Base-by-base conservation (phyloP, 345 rosid species). In the Pistacia vera region DNA sequence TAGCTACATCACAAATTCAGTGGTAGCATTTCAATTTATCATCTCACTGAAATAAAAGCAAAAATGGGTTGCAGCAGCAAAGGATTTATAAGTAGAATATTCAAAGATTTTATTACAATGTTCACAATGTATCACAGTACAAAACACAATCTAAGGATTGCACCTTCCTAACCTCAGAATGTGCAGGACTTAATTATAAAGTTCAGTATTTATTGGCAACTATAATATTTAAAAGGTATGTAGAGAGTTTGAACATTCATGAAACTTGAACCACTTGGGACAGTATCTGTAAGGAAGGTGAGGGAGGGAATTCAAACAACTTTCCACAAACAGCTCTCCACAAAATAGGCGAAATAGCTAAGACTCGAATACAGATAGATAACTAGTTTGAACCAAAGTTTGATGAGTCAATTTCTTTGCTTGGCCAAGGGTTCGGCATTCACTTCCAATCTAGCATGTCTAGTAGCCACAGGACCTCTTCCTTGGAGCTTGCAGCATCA, bases 391-490 rank as follows among this genome's bases (percentile, higher is more conserved):
- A 49, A 63, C 51, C 48, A 48, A 36, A 77, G 61, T 54, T 41
- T 16, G 17, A 75, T 8, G 46, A 63, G 30, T 63, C 67, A 1
- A 28, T 63, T 20, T 51, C 35, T 57, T 49, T 8, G 62, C 16
- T 35, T 51, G 38, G 4, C 4, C 3, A 36, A 36, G 38, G 4
- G 4, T 36, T 48, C 64, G 62, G 51, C 61, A 66, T 77, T 91
- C 86, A 96, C 81, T 92, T 92, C 99, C 99, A 96, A 79, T 94
- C 97, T 75, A 94, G 92, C 90, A 96, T 88, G 86, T 92, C 93
- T 54, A 96, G 71, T 58, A 96, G 90, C 98, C 98, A 93, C 86
- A 96, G 83, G 38, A 96, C 97, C 87, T 91, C 95, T 7, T 94
- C 97, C 85, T 85, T 86, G 41, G 95, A 85, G 80, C 83, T 88